These are phyloP conservation scores for Penium margaritaceum DNA, from an alignment of 139 green algal genomes.

Conservation along the genomic window DNA sequence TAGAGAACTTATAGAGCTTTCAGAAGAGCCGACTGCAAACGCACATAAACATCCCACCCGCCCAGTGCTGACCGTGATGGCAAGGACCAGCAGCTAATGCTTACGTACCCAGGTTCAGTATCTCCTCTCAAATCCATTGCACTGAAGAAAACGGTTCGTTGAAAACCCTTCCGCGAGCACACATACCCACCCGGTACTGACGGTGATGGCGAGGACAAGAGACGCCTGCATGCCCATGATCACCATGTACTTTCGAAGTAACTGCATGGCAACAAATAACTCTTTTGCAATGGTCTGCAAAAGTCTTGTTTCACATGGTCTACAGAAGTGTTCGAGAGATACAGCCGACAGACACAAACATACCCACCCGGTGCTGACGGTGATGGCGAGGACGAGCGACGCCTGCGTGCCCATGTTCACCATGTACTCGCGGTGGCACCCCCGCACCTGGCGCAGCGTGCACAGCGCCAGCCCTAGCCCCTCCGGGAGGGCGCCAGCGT, in stretches of 20 bases:
- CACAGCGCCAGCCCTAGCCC: conserved; percentile 17
- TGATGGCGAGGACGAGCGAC: conserved; percentile 46
- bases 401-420: conserved; percentile 46
- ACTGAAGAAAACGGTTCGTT: no score
- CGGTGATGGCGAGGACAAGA: conserved; percentile 34
- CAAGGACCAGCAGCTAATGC: no score
- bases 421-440: conserved; percentile 51
- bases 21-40: no score
- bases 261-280: conserved; percentile 31
- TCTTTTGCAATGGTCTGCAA: neutral
- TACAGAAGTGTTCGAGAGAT: neutral
- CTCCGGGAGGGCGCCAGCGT: neutral
- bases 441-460: conserved; percentile 33
- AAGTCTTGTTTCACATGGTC: no score
- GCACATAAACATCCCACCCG: no score
- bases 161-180: no score
- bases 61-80: no score
- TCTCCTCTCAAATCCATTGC: no score
- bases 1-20: no score
- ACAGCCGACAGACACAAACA: neutral
- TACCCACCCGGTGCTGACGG: conserved; percentile 32
- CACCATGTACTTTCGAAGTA: conserved; percentile 39
- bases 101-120: no score
- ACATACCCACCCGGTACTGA: conserved; percentile 15
- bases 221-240: conserved; percentile 42